Percentiles rank a stretch among this genome's conserved stretches.
Conservation (phyloP, 202 grass and related monocot genomes). For the Schoenoplectus triqueter region DNA sequence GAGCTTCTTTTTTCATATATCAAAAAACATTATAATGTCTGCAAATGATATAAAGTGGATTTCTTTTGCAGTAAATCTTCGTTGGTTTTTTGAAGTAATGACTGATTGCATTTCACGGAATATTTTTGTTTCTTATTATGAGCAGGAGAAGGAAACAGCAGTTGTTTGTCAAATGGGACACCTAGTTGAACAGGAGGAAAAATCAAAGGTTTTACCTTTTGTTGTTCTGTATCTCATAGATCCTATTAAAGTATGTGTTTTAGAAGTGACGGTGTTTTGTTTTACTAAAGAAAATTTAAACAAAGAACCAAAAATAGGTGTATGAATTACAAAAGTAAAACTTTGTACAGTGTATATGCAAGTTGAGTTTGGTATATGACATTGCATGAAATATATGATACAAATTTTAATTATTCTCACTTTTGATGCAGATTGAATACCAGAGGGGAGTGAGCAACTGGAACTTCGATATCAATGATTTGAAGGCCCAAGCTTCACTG, state of each 20-base stretch:
- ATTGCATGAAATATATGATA: conserved; percentile 3
- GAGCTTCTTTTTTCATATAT: conserved; percentile 9
- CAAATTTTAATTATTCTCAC: conserved; percentile 20
- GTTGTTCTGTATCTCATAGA: background rate
- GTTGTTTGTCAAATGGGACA: conserved; percentile 66
- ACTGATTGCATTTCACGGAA: background rate
- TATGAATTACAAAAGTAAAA: background rate
- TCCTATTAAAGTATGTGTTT: background rate
- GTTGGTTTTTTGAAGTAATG: background rate
- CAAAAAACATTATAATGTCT: background rate
- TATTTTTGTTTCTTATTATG: background rate
- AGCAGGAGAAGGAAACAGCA: conserved; percentile 78
- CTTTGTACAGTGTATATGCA: background rate
- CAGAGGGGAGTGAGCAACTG: conserved; percentile 43
- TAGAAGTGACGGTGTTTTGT: background rate
- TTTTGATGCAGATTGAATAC: conserved; percentile 40
- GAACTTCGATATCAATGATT: conserved; percentile 44
- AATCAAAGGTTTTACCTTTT: conserved; percentile 61
- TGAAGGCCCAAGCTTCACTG: conserved; percentile 42
- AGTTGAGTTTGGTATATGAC: background rate
- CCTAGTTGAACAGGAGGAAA: conserved; percentile 60
- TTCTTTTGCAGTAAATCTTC: background rate
- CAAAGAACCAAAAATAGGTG: background rate
- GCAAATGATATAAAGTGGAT: conserved; percentile 4
- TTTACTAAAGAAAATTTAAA: background rate